Conservation (phyloP, 176 grass and related monocot species). For the Oryza nivara region DNA sequence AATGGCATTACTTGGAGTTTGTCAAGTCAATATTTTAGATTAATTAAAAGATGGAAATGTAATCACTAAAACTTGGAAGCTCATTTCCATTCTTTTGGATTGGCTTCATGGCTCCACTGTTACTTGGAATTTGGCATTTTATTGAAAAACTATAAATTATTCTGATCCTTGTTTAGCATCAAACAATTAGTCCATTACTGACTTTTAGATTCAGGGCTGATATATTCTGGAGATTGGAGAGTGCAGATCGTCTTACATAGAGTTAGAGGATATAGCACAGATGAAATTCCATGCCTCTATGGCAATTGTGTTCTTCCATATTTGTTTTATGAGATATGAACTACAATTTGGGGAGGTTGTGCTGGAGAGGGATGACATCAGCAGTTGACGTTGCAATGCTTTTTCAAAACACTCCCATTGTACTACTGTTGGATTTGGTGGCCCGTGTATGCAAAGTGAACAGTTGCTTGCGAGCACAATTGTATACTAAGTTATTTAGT, state of each 20-base stretch:
- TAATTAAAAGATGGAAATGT: neutral
- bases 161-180: neutral
- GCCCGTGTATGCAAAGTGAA: neutral
- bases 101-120: neutral
- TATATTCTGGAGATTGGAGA: neutral
- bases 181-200: neutral
- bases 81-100: neutral
- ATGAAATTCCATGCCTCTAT: neutral
- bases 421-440: neutral
- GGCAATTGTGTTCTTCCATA: neutral
- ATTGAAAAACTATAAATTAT: neutral
- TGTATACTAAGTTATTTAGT: neutral
- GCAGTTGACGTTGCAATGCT: neutral
- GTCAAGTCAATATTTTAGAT: conserved; percentile 10
- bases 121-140: neutral
- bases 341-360: neutral
- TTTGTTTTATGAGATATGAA: conserved; percentile 1
- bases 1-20: conserved; percentile 1
- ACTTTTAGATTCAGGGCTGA: neutral
- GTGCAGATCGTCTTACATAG: neutral
- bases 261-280: conserved; percentile 1
- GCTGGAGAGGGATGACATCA: neutral
- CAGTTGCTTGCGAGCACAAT: neutral
- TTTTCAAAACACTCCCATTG: neutral
- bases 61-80: neutral